Conservation (phyloP, 2,329 filamentous ascomycete genomes). For the Helminthosporium solani region DNA sequence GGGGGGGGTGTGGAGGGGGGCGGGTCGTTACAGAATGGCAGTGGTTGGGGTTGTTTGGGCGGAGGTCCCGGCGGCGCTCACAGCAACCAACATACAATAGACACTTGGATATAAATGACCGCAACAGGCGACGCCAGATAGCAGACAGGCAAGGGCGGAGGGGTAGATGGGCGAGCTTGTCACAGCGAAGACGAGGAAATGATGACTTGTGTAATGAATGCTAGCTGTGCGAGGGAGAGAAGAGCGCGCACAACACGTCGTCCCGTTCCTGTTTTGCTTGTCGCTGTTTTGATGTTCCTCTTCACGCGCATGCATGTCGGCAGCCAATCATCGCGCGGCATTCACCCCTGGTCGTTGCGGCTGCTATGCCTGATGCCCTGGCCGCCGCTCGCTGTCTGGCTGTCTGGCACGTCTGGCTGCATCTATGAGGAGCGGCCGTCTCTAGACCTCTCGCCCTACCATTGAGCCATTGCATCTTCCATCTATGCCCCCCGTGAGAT, state of each 20-base stretch:
- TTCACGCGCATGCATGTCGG: neutral
- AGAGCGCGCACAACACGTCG: constrained; percentile 12
- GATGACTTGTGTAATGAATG: no score
- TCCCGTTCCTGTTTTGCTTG: constrained; percentile 21
- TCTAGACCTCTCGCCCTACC: constrained; percentile 7
- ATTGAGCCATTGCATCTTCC: constrained; percentile 3
- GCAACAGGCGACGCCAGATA: no score
- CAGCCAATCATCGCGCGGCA: constrained; percentile 18
- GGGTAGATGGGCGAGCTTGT: constrained; percentile 7
- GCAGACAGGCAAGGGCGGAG: no score
- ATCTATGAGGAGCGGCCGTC: constrained; percentile 11
- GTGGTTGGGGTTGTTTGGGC: constrained; percentile 9
- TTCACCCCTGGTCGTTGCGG: constrained; percentile 8
- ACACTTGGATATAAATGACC: no score
- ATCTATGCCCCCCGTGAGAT: constrained; percentile 14
- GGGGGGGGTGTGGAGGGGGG: constrained; percentile 7
- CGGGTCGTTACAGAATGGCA: constrained; percentile 5
- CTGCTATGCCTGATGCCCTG: constrained; percentile 2
- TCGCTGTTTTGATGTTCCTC: constrained; percentile 26
- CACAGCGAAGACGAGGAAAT: neutral
- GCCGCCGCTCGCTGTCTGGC: no score
- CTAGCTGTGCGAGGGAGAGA: neutral
- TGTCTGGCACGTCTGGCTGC: no score
- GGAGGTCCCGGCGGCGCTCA: constrained; percentile 4
- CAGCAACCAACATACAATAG: neutral